phyloP scores from a whole-genome alignment of 345 rosid genomes.

The Microcos paniculata region DNA sequence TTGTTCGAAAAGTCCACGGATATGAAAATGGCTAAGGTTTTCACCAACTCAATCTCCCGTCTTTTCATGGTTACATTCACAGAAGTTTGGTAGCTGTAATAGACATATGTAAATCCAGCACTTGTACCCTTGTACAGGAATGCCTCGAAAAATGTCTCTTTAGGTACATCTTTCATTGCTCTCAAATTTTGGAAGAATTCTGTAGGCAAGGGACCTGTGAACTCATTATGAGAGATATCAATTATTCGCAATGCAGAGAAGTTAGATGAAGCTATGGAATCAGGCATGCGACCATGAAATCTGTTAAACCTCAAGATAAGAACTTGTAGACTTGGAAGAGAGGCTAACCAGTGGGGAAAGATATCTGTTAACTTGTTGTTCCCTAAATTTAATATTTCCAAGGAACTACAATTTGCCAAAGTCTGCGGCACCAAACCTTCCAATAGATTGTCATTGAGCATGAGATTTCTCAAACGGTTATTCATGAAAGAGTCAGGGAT shows the following conservation, averaged over 20 bases:
- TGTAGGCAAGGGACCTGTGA: background rate
- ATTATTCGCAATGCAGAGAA: background rate
- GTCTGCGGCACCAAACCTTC: slow-evolving; percentile 17
- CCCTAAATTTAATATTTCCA: slow-evolving; percentile 14
- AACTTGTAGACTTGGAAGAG: background rate
- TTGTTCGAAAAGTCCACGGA: slow-evolving; percentile 1
- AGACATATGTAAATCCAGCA: background rate
- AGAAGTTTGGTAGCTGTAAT: background rate
- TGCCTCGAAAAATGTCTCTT: background rate
- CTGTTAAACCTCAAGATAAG: slow-evolving; percentile 13
- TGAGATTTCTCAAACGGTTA: background rate
- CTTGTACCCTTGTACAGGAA: background rate
- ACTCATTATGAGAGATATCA: slow-evolving; percentile 12
- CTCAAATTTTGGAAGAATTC: background rate
- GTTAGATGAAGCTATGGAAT: background rate
- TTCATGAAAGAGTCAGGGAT: background rate
- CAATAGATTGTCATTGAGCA: slow-evolving; percentile 18
- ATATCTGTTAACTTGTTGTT: slow-evolving; percentile 19
- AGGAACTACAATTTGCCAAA: slow-evolving; percentile 16
- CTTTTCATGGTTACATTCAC: background rate
- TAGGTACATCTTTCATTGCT: background rate
- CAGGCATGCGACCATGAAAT: slow-evolving; percentile 3
- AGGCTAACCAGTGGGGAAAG: slow-evolving; percentile 22
- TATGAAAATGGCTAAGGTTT: background rate
- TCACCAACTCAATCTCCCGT: background rate